phyloP scores from a whole-genome alignment of 2,329 filamentous ascomycete species.

The Sclerotiophoma versabilis region DNA sequence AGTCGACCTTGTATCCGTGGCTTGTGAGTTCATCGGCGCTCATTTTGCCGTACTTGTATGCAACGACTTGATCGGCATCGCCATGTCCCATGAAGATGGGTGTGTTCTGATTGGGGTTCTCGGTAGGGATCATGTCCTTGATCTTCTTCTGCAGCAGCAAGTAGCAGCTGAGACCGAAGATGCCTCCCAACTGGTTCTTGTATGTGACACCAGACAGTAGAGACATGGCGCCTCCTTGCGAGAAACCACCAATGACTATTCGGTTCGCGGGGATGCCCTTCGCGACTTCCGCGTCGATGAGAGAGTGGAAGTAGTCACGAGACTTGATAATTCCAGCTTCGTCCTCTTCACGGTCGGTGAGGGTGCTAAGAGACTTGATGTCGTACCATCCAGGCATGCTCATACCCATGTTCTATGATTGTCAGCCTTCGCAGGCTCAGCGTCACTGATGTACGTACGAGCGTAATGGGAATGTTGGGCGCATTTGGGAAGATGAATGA shows the following conservation, averaged over 20 bases:
- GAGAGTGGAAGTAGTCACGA: constrained; percentile 75
- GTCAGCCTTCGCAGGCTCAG: constrained; percentile 3
- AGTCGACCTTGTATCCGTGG: constrained; percentile 74
- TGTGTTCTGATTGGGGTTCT: constrained; percentile 72
- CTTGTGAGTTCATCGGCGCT: constrained; percentile 72
- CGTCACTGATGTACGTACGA: constrained; percentile 58
- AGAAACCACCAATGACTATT: constrained; percentile 86
- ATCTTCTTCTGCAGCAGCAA: constrained; percentile 74
- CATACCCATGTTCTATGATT: constrained; percentile 73
- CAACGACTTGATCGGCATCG: constrained; percentile 76
- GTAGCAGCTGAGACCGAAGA: constrained; percentile 86
- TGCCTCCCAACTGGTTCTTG: constrained; percentile 79
- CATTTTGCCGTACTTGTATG: constrained; percentile 70
- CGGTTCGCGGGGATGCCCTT: constrained; percentile 81
- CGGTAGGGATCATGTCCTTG: constrained; percentile 53
- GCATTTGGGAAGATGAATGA: constrained; percentile 95
- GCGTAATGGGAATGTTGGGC: constrained; percentile 83
- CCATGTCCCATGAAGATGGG: constrained; percentile 92
- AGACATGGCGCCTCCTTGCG: constrained; percentile 86
- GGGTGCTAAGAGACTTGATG: constrained; percentile 61
- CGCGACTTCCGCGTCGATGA: constrained; percentile 82
- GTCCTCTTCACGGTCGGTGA: constrained; percentile 63
- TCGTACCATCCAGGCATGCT: constrained; percentile 90
- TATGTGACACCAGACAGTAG: constrained; percentile 80
- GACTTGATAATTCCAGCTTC: constrained; percentile 76